Conservation (phyloP, 169 alveolate species). For the Pseudocohnilembus persalinus region DNA sequence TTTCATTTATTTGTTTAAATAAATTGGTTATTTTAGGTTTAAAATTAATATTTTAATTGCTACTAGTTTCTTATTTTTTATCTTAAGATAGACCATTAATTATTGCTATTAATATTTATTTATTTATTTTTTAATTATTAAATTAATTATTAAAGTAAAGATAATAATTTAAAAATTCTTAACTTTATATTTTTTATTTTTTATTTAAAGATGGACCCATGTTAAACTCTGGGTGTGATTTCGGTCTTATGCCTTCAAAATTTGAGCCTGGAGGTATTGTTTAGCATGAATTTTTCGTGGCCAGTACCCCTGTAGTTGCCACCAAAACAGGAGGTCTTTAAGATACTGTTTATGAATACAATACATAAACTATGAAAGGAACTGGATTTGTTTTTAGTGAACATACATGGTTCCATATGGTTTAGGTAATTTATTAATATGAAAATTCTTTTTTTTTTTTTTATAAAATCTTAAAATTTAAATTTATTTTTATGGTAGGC, state of each 20-base stretch:
- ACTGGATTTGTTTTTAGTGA: constrained; percentile 85
- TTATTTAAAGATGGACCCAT: constrained; percentile 85
- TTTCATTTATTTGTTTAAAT: no score
- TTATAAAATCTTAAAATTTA: background rate
- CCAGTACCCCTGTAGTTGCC: constrained; percentile 93
- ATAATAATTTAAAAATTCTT: no score
- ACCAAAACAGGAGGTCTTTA: constrained; percentile 77
- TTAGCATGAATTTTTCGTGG: constrained; percentile 93
- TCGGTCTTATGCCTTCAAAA: constrained; percentile 90
- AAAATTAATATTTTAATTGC: no score
- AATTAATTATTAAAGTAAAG: no score
- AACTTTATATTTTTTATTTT: no score
- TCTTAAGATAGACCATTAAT: no score
- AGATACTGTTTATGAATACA: constrained; percentile 90
- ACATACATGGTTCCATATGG: constrained; percentile 68
- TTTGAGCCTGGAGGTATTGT: constrained; percentile 96
- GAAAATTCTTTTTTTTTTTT: no score
- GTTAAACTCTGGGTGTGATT: constrained; percentile 89
- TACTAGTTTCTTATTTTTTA: no score
- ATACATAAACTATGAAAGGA: constrained; percentile 70
- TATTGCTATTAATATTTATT: no score
- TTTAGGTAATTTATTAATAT: constrained; percentile 32
- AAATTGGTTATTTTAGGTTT: no score
- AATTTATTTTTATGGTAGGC: constrained; percentile 53
- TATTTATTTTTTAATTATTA: no score